Base-by-base conservation (phyloP, 2,329 filamentous ascomycete genomes). In the Claviceps monticola region DNA sequence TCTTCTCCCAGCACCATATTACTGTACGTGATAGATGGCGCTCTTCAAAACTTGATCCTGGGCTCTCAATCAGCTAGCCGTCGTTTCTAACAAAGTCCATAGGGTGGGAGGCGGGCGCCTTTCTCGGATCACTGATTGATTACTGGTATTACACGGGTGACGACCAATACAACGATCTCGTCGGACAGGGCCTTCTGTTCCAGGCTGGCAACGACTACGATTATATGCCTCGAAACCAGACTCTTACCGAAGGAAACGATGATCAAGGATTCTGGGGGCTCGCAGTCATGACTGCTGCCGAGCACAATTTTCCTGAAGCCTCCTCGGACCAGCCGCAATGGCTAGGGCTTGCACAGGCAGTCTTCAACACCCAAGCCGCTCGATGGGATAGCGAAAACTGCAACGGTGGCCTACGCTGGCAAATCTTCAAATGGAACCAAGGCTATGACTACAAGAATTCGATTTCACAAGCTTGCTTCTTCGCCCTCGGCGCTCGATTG, bases 141-240 rank as follows among this genome's bases (percentile, higher is more conserved):
- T 93, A 93, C 65, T 94, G 86, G 86, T 86, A 83, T 62, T 87
- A 88, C 63, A 91, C 86, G 0, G 82, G 82, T 19, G 86, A 91
- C 61, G 69, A 74, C 4, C 74, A 75, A 37, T 93, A 86, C 69
- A 89, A 89, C 62, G 70, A 81, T 16, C 69, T 86, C 43, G 78
- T 80, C 16, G 75, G 74, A 38, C 73, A 86, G 56, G 88, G 78
- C 13, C 74, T 95, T 58, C 73, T 89, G 46, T 82, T 78, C 63
- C 88, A 95, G 66, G 80, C 83, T 50, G 87, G 87, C 51, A 74
- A 79, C 2, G 74, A 84, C 61, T 71, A 80, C 53, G 83, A 91
- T 62, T 93, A 85, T 64, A 90, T 91, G 81, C 85, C 88, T 5
- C 72, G 75, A 1, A 86, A 86, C 60, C 82, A 86, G 66, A 84